Conservation (phyloP, 2,329 filamentous ascomycete species). For the Colletotrichum sp. region DNA sequence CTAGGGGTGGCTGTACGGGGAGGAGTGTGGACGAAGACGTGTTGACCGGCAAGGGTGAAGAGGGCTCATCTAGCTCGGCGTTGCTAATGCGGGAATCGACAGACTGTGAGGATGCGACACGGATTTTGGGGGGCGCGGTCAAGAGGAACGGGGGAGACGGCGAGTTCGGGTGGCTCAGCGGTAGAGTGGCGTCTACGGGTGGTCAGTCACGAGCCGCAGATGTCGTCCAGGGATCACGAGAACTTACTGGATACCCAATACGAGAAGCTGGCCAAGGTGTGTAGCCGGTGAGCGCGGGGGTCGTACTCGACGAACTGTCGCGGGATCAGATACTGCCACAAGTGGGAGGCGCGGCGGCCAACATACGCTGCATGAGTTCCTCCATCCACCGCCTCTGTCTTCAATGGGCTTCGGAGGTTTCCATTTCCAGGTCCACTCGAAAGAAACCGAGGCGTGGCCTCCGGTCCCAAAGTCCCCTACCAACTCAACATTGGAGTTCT, state of each 20-base stretch:
- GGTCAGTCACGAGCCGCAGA: conserved; percentile 20
- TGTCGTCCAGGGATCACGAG: not conserved
- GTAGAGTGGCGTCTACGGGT: conserved; percentile 45
- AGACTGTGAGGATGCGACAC: conserved; percentile 86
- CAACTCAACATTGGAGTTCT: conserved; percentile 93
- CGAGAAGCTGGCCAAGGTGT: conserved; percentile 89
- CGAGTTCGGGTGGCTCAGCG: conserved; percentile 64
- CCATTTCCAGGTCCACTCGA: conserved; percentile 98
- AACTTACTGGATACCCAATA: conserved; percentile 88
- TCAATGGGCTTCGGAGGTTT: conserved; percentile 83
- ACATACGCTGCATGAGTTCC: conserved; percentile 87
- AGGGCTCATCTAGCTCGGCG: conserved; percentile 67
- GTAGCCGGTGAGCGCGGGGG: conserved; percentile 84
- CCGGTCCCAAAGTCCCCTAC: conserved; percentile 90
- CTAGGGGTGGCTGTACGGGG: conserved; percentile 22
- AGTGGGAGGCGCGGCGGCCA: not conserved
- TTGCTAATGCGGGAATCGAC: conserved; percentile 82
- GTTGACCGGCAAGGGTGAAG: conserved; percentile 52
- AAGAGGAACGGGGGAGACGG: conserved; percentile 78
- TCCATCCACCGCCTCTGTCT: conserved; percentile 90
- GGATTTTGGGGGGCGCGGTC: conserved; percentile 74
- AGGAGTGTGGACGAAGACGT: conserved; percentile 22
- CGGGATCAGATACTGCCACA: conserved; percentile 28
- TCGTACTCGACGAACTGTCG: conserved; percentile 93
- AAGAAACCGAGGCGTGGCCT: conserved; percentile 83